Conservation (phyloP, 345 rosid species). For the Eucalyptus rudis region DNA sequence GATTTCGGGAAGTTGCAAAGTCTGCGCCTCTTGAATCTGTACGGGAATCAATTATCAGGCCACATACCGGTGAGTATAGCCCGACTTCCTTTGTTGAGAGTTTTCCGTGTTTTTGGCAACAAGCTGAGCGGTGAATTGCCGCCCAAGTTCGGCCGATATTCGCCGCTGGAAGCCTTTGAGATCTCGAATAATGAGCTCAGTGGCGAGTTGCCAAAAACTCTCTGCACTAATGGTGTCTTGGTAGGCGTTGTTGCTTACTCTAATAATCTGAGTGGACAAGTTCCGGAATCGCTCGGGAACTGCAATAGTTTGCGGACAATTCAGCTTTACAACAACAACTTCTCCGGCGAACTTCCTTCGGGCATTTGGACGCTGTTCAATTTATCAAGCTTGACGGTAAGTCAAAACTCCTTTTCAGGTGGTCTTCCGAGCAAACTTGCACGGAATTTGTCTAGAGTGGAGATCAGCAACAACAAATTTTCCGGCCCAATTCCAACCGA, state of each 20-base stretch:
- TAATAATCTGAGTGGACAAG: conserved; percentile 54
- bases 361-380: conserved; percentile 50
- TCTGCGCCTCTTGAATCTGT: conserved; percentile 21
- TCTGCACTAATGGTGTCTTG: conserved; percentile 54
- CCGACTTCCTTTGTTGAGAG: conserved; percentile 25
- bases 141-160: conserved; percentile 49
- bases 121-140: conserved; percentile 59
- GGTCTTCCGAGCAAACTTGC: conserved; percentile 41
- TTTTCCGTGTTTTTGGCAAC: conserved; percentile 36
- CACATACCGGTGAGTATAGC: conserved; percentile 41
- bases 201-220: conserved; percentile 52
- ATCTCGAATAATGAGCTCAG: conserved; percentile 47
- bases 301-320: conserved; percentile 39
- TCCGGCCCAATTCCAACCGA: conserved; percentile 57
- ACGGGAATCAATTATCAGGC: conserved; percentile 42
- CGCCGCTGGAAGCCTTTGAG: conserved; percentile 51
- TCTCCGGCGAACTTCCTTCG: conserved; percentile 69
- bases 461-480: conserved; percentile 56
- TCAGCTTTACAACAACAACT: conserved; percentile 55
- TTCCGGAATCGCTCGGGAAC: conserved; percentile 56
- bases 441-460: conserved; percentile 58
- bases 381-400: conserved; percentile 37
- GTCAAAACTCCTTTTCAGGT: conserved; percentile 64
- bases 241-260: conserved; percentile 44
- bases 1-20: conserved; percentile 46